phyloP scores from a whole-genome alignment of 805 yeast species.

The Pichia occidentalis region DNA sequence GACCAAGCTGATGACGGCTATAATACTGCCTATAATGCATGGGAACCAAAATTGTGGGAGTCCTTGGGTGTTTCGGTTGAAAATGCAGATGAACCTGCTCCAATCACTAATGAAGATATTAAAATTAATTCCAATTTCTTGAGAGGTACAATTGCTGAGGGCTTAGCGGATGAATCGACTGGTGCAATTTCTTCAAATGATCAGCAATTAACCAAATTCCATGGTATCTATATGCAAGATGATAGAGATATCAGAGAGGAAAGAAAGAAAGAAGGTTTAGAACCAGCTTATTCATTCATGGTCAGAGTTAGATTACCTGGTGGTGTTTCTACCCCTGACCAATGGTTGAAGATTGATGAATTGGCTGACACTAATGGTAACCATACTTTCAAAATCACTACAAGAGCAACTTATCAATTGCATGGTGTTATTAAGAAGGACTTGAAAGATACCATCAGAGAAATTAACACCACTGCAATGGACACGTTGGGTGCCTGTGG shows the following conservation, averaged over 20 bases:
- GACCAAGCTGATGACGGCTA: conserved; percentile 97
- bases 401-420: conserved; percentile 94
- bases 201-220: conserved; percentile 94
- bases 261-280: conserved; percentile 85
- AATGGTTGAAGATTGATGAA: conserved; percentile 82
- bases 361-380: conserved; percentile 80
- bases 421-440: conserved; percentile 92
- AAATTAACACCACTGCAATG: conserved; percentile 82
- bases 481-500: conserved; percentile 98
- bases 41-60: conserved; percentile 85
- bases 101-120: conserved; percentile 93
- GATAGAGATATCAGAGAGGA: conserved; percentile 94
- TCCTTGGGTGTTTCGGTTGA: conserved; percentile 85
- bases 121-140: conserved; percentile 79
- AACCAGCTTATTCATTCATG: conserved; percentile 97
- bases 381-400: conserved; percentile 88
- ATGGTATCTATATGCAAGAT: conserved; percentile 97
- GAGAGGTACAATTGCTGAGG: conserved; percentile 91
- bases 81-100: conserved; percentile 84
- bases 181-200: conserved; percentile 89
- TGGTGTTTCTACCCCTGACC: conserved; percentile 79
- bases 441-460: conserved; percentile 84
- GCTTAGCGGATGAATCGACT: conserved; percentile 70
- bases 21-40: conserved; percentile 80
- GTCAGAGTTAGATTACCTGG: conserved; percentile 94